These are phyloP conservation scores for Cicer arietinum DNA, from an alignment of 306 rosid genomes.

Conservation along the genomic window DNA sequence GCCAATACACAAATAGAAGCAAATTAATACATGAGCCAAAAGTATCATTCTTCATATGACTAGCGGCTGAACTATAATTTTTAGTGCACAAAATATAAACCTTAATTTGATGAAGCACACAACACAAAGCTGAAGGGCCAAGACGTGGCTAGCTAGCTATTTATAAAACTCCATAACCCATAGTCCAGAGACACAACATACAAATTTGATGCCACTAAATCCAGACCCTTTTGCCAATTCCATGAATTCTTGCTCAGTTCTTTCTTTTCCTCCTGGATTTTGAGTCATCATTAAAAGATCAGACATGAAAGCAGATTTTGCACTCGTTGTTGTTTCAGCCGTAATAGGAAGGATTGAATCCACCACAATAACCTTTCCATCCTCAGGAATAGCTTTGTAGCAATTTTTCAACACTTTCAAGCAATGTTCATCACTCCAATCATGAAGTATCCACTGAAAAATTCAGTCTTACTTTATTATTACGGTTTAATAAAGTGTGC, in stretches of 20 bases:
- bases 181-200: slow-evolving; percentile 26
- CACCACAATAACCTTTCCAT: slow-evolving; percentile 48
- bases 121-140: not conserved
- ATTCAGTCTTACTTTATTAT: too few species aligned
- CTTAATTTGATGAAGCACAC: not conserved
- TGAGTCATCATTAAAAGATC: slow-evolving; percentile 47
- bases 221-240: slow-evolving; percentile 43
- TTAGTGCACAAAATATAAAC: not conserved
- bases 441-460: slow-evolving; percentile 51
- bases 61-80: too few species aligned
- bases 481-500: too few species aligned
- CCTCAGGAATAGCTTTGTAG: slow-evolving; percentile 36
- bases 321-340: slow-evolving; percentile 17
- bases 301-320: not conserved
- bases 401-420: slow-evolving; percentile 47
- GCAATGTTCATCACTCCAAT: slow-evolving; percentile 51
- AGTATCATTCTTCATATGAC: too few species aligned
- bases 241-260: slow-evolving; percentile 33
- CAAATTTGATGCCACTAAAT: slow-evolving; percentile 37
- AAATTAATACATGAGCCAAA: too few species aligned
- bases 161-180: slow-evolving; percentile 56
- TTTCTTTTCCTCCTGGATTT: slow-evolving; percentile 47
- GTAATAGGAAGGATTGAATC: slow-evolving; percentile 17
- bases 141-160: slow-evolving; percentile 9
- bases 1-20: too few species aligned